These are phyloP conservation scores for Colletotrichum horii DNA, from an alignment of 2,329 filamentous ascomycete species.

Conservation along the genomic window DNA sequence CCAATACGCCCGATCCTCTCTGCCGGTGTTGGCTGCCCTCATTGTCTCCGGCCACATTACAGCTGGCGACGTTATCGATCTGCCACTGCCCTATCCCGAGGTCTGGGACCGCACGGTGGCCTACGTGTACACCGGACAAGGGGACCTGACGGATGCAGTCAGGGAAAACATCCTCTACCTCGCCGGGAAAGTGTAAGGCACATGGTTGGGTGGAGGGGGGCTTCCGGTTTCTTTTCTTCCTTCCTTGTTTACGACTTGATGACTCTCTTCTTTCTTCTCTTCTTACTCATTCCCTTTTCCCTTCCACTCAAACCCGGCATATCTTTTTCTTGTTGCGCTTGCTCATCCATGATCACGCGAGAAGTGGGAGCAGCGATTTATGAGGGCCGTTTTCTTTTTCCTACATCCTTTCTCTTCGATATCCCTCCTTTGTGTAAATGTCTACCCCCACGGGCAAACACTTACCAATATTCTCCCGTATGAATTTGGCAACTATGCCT, in stretches of 20 bases:
- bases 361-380: neutral
- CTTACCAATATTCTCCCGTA: neutral
- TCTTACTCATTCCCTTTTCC: neutral
- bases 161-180: constrained; percentile 60
- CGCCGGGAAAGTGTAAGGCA: constrained; percentile 50
- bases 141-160: constrained; percentile 49
- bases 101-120: constrained; percentile 61
- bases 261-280: neutral
- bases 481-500: neutral
- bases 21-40: constrained; percentile 60
- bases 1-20: constrained; percentile 49
- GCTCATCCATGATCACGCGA: neutral
- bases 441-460: neutral
- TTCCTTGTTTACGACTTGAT: constrained; percentile 2
- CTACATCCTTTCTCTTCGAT: neutral
- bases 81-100: constrained; percentile 62
- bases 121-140: constrained; percentile 59
- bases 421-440: neutral
- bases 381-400: neutral
- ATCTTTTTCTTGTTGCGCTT: neutral
- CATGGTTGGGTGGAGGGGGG: constrained; percentile 3
- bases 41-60: constrained; percentile 59
- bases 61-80: constrained; percentile 58
- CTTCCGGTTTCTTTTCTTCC: neutral
- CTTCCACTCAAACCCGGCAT: neutral